Evolutionary conservation across 2,329 filamentous ascomycete species (phyloP).

Genomic region (Cladosporium sp.): DNA sequence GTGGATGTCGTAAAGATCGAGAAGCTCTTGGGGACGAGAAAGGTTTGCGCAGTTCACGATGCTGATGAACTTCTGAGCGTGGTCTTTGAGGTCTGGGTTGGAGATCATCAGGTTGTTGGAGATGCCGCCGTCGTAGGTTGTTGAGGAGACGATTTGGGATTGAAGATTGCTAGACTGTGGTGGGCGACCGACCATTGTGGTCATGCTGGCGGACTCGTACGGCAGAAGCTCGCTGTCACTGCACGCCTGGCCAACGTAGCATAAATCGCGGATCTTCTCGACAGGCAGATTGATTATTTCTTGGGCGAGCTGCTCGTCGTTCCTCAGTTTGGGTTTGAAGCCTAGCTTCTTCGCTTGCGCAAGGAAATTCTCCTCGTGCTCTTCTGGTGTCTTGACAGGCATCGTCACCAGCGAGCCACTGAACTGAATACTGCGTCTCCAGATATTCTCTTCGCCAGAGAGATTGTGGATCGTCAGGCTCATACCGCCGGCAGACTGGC

Average conservation of each 20-base stretch:
- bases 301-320: slow-evolving; percentile 17
- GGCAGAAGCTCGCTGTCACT: slow-evolving; percentile 20
- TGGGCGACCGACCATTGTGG: slow-evolving; percentile 2
- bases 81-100: slow-evolving; percentile 56
- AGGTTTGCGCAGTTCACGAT: slow-evolving; percentile 37
- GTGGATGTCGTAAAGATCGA: slow-evolving; percentile 20
- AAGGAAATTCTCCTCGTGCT: slow-evolving; percentile 23
- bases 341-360: slow-evolving; percentile 20
- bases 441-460: slow-evolving; percentile 11
- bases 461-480: slow-evolving; percentile 22
- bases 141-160: slow-evolving; percentile 21
- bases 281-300: slow-evolving; percentile 20
- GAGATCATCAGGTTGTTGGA: slow-evolving; percentile 35
- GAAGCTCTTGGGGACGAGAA: not conserved
- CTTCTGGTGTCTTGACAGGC: slow-evolving; percentile 19
- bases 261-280: slow-evolving; percentile 19
- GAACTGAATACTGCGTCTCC: slow-evolving; percentile 23
- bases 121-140: slow-evolving; percentile 36
- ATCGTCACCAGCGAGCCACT: slow-evolving; percentile 23
- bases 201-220: slow-evolving; percentile 21
- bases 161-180: slow-evolving; percentile 5
- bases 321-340: not conserved
- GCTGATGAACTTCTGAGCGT: slow-evolving; percentile 57
- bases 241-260: slow-evolving; percentile 21
- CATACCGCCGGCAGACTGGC: slow-evolving; percentile 24